phyloP scores from a whole-genome alignment of 148 eudicot species.

The Talinum fruticosum region DNA sequence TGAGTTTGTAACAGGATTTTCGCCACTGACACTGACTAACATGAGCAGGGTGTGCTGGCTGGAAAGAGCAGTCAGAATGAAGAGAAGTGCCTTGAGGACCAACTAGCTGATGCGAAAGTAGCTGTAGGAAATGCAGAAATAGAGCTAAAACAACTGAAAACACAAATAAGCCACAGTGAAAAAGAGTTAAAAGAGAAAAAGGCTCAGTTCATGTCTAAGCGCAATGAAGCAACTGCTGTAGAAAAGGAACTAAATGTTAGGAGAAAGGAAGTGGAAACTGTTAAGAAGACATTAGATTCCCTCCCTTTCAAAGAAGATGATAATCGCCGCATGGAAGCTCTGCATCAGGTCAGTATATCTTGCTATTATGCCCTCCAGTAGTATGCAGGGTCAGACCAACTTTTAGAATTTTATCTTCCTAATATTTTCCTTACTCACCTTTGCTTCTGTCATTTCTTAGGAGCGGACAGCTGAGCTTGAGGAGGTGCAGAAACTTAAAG shows the following conservation, averaged over 20 bases:
- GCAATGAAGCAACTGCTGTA: constrained; percentile 72
- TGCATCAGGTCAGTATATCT: constrained; percentile 56
- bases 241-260: constrained; percentile 66
- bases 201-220: constrained; percentile 60
- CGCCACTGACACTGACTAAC: constrained; percentile 2
- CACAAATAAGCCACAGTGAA: constrained; percentile 73
- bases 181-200: constrained; percentile 82
- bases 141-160: constrained; percentile 82
- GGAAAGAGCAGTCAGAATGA: constrained; percentile 92
- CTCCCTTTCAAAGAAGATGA: constrained; percentile 67
- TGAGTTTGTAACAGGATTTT: background rate
- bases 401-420: background rate
- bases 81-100: constrained; percentile 97
- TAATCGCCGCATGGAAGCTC: constrained; percentile 51
- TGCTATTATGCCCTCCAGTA: background rate
- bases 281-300: constrained; percentile 57
- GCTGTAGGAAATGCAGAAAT: constrained; percentile 86
- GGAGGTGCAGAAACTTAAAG: constrained; percentile 71
- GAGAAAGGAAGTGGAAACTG: constrained; percentile 62
- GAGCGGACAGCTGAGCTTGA: constrained; percentile 67
- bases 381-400: background rate
- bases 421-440: constrained; percentile 4
- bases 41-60: constrained; percentile 79
- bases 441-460: constrained; percentile 35
- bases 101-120: constrained; percentile 84